Evolutionary conservation across 805 yeast genomes (phyloP).

Genomic region (Wickerhamomyces alni): DNA sequence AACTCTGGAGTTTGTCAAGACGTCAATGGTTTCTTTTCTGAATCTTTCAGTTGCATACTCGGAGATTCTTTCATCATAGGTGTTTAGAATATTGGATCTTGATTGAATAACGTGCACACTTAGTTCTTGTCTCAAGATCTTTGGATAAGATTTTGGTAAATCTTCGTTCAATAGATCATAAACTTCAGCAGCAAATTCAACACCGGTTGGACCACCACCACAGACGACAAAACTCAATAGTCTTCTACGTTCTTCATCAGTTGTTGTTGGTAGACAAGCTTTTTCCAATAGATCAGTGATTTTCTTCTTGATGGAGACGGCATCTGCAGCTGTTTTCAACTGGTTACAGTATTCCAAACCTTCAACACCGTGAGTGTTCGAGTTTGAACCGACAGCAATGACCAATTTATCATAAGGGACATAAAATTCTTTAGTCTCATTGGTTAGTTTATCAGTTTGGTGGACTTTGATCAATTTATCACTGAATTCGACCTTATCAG

Average conservation of each 20-base stretch:
- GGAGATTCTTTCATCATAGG: constrained; percentile 60
- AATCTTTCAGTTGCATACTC: constrained; percentile 62
- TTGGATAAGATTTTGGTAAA: constrained; percentile 49
- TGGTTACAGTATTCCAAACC: constrained; percentile 60
- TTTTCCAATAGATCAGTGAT: constrained; percentile 51
- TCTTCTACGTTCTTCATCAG: constrained; percentile 56
- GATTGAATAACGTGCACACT: constrained; percentile 68
- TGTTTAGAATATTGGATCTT: constrained; percentile 59
- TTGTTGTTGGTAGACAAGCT: constrained; percentile 60
- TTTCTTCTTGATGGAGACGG: constrained; percentile 46
- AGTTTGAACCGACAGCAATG: constrained; percentile 61
- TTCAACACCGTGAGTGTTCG: constrained; percentile 66
- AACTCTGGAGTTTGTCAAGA: constrained; percentile 60
- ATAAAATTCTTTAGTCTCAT: constrained; percentile 40
- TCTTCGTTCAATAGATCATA: constrained; percentile 64
- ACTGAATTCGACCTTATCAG: constrained; percentile 50
- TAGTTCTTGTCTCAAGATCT: constrained; percentile 52
- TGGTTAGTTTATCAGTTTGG: constrained; percentile 35
- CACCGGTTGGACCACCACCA: constrained; percentile 77
- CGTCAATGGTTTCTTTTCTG: constrained; percentile 55
- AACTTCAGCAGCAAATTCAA: constrained; percentile 68
- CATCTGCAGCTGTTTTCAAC: constrained; percentile 63
- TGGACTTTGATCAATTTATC: constrained; percentile 54
- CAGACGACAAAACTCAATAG: constrained; percentile 59
- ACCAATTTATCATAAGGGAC: constrained; percentile 70